Evolutionary conservation across 495 filamentous ascomycete genomes (phyloP).

Genomic region (Corynascus novoguineensis): DNA sequence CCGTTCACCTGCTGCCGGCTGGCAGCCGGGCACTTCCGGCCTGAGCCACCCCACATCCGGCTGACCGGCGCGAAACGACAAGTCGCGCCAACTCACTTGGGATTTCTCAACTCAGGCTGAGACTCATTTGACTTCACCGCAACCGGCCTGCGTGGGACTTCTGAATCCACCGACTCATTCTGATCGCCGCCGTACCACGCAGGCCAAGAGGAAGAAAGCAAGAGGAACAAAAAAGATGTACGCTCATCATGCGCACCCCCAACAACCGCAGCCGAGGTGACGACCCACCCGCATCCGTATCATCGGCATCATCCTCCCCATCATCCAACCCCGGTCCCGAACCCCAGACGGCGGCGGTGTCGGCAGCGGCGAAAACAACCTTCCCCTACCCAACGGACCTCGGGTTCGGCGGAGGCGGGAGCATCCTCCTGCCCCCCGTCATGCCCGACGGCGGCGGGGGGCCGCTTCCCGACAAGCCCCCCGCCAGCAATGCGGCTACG

Average conservation of each 20-base stretch:
- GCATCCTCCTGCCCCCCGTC: constrained; percentile 32
- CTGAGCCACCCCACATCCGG: too few species aligned
- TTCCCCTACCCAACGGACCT: background rate
- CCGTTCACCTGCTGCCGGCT: too few species aligned
- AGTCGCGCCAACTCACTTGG: too few species aligned
- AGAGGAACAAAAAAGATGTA: background rate
- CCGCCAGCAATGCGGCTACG: constrained; percentile 67
- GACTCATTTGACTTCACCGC: too few species aligned
- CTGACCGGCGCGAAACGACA: too few species aligned
- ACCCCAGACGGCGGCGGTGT: background rate
- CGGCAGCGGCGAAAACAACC: too few species aligned
- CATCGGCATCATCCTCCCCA: background rate
- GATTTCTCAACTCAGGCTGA: too few species aligned
- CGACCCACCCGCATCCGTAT: background rate
- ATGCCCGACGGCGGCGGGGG: constrained; percentile 32
- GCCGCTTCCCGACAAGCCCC: constrained; percentile 36
- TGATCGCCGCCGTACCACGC: background rate
- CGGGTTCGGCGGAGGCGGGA: constrained; percentile 25
- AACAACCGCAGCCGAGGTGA: constrained; percentile 8
- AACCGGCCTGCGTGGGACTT: too few species aligned
- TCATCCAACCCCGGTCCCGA: background rate
- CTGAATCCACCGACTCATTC: background rate
- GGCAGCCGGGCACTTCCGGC: too few species aligned
- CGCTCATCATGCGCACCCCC: constrained; percentile 7
- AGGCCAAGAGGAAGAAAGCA: background rate